Percentiles rank a stretch among this genome's conserved stretches.
Evolutionary conservation across 495 filamentous ascomycete species (phyloP).

Genomic region (Podospora conica): DNA sequence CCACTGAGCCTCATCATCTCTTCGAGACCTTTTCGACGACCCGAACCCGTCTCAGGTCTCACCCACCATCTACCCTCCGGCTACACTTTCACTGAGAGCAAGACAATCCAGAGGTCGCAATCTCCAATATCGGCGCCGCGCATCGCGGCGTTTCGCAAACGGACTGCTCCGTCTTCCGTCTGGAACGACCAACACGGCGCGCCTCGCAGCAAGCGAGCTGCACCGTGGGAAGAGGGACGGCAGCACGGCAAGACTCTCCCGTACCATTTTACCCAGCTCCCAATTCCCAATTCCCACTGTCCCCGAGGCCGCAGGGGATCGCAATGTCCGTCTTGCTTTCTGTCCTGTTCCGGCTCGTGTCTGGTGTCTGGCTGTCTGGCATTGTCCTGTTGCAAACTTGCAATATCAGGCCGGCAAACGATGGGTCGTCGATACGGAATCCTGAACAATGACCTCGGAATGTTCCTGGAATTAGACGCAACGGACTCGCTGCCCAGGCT

Average conservation of each 20-base stretch:
- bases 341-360: background rate
- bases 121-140: background rate
- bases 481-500: constrained; percentile 4
- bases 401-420: background rate
- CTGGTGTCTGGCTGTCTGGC: background rate
- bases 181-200: background rate
- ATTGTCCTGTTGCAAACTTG: constrained; percentile 9
- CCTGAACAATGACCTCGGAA: background rate
- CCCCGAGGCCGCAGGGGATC: constrained; percentile 11
- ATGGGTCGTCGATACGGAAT: constrained; percentile 17
- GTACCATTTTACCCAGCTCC: constrained; percentile 12
- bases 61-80: background rate
- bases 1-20: constrained; percentile 12
- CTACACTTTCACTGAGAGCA: background rate
- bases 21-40: constrained; percentile 22
- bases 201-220: constrained; percentile 4
- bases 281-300: background rate
- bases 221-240: background rate
- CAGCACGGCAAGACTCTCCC: constrained; percentile 12
- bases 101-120: background rate
- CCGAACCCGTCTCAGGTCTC: constrained; percentile 17
- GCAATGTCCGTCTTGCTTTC: constrained; percentile 14
- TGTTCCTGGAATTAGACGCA: background rate
- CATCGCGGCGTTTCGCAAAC: background rate
- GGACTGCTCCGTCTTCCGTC: constrained; percentile 3